A percentile compares a stretch with the other conserved stretches of the same genome.
Evolutionary conservation across 805 yeast species (phyloP).

Genomic region (Lipomyces oligophaga): DNA sequence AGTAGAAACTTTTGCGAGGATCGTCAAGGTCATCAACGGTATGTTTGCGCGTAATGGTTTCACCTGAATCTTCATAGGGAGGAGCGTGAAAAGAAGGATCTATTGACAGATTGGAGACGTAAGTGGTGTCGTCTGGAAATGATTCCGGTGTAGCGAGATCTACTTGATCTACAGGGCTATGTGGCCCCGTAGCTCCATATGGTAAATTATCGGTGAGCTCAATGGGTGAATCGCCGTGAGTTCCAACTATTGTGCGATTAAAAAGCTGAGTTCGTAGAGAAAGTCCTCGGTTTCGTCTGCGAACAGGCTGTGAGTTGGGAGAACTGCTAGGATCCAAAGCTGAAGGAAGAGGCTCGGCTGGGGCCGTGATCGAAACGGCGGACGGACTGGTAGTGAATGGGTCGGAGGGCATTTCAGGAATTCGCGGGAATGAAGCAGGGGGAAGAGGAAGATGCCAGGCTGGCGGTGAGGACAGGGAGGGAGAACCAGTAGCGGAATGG

Average conservation of each 20-base stretch:
- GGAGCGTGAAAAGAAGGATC: too few relatives aligned
- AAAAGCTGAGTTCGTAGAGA: slow-evolving; percentile 64
- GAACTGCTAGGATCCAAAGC: not conserved
- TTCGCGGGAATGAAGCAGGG: not conserved
- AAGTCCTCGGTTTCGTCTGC: slow-evolving; percentile 47
- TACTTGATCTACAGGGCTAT: not conserved
- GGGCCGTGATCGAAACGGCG: not conserved
- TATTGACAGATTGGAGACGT: not conserved
- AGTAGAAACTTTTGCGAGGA: not conserved
- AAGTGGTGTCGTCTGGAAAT: not conserved
- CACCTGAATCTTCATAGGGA: too few relatives aligned
- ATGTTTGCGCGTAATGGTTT: too few relatives aligned
- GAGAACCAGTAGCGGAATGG: not conserved
- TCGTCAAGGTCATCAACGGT: not conserved
- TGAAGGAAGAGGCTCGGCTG: slow-evolving; percentile 1
- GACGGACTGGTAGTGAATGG: not conserved
- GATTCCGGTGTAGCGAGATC: not conserved
- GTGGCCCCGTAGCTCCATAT: slow-evolving; percentile 17
- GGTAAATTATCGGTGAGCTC: slow-evolving; percentile 35
- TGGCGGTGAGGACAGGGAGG: not conserved
- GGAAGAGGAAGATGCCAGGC: not conserved
- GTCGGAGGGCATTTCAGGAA: not conserved
- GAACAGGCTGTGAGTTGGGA: too few relatives aligned
- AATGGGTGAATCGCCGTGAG: slow-evolving; percentile 36
- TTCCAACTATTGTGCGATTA: slow-evolving; percentile 39